These are phyloP conservation scores for Globisporangium lucens DNA, from an alignment of 352 stramenopile species.

Conservation along the genomic window DNA sequence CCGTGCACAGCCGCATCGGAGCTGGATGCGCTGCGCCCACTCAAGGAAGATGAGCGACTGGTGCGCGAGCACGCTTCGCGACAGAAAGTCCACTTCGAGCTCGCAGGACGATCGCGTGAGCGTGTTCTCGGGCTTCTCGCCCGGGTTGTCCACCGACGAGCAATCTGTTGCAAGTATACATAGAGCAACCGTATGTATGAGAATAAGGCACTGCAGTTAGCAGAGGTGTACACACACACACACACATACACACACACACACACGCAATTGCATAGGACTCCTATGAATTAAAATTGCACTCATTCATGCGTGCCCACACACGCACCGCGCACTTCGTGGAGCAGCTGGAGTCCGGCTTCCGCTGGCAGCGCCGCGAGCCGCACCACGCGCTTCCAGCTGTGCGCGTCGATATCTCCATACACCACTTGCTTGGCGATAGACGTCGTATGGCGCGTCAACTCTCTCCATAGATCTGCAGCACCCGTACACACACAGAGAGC, in stretches of 20 bases:
- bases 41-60: constrained; percentile 32
- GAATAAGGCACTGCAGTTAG: neutral
- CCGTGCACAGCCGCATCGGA: constrained; percentile 58
- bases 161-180: constrained; percentile 23
- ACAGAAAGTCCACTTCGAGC: constrained; percentile 30
- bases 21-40: constrained; percentile 41
- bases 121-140: constrained; percentile 48
- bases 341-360: constrained; percentile 25
- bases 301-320: neutral
- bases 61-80: constrained; percentile 16
- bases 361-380: constrained; percentile 22
- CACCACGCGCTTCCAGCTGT: constrained; percentile 34
- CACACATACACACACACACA: neutral
- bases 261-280: neutral
- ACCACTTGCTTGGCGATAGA: constrained; percentile 6
- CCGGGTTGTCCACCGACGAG: constrained; percentile 48
- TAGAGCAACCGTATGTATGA: neutral
- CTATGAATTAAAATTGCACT: neutral
- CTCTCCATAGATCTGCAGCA: constrained; percentile 32
- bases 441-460: constrained; percentile 18
- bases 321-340: constrained; percentile 37
- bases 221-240: neutral
- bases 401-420: neutral
- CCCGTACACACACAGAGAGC: neutral
- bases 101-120: constrained; percentile 37